Conservation (phyloP, 2,329 filamentous ascomycete genomes). For the Penicillium concentricum region DNA sequence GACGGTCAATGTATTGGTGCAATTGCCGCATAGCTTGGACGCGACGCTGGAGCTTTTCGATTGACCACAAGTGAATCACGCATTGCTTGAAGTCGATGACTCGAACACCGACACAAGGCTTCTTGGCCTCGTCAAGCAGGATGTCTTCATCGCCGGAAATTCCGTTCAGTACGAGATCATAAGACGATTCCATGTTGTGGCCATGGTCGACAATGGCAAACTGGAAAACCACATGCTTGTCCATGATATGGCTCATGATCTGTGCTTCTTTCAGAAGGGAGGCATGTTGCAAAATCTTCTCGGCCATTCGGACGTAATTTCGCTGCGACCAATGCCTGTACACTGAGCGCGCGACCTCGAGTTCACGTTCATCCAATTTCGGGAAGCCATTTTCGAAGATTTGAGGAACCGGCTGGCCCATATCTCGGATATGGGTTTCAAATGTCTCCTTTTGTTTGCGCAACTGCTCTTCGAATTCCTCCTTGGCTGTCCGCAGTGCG, state of each 20-base stretch:
- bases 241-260: slow-evolving; percentile 95
- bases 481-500: slow-evolving; percentile 71
- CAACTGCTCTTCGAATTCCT: slow-evolving; percentile 85
- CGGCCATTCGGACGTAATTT: slow-evolving; percentile 91
- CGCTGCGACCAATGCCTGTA: slow-evolving; percentile 76
- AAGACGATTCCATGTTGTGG: slow-evolving; percentile 86
- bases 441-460: slow-evolving; percentile 80
- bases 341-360: slow-evolving; percentile 65
- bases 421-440: slow-evolving; percentile 77
- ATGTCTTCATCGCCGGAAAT: slow-evolving; percentile 82
- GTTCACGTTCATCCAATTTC: slow-evolving; percentile 68
- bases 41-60: slow-evolving; percentile 85
- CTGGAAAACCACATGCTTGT: slow-evolving; percentile 90
- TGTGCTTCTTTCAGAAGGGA: slow-evolving; percentile 91
- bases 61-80: slow-evolving; percentile 88
- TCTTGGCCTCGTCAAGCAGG: slow-evolving; percentile 74
- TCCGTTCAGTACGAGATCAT: slow-evolving; percentile 93
- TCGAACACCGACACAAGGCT: slow-evolving; percentile 86
- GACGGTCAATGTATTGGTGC: slow-evolving; percentile 93
- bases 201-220: slow-evolving; percentile 89
- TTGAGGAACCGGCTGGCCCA: slow-evolving; percentile 61
- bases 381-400: slow-evolving; percentile 44
- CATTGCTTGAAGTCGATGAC: slow-evolving; percentile 86
- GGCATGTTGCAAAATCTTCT: slow-evolving; percentile 84
- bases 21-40: slow-evolving; percentile 93